Evolutionary conservation across 2,329 filamentous ascomycete genomes (phyloP), one percentile per base, ranked within the genome.

Genomic region (Massarina eburnea): DNA sequence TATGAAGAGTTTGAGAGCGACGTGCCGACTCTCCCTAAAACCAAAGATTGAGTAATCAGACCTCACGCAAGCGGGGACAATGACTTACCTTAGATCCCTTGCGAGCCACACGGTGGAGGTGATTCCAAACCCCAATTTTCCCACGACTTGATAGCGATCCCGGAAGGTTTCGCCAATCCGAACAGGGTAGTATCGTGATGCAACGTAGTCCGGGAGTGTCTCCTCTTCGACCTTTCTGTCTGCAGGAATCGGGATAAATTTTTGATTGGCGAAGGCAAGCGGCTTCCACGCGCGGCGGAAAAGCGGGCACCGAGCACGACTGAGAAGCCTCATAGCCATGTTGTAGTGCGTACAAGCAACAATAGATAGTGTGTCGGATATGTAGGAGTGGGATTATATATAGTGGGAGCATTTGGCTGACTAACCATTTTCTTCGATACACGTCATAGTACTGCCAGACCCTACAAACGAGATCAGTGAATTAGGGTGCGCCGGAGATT

Each of bases 101-200:
- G 36, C 46, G 3, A 52, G 49, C 49, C 49, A 54, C 14, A 48
- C 49, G n/a, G 51, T 54, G 5, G 51, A 51, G 19, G 21, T 39
- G 12, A 27, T 27, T 30, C 49, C 51, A 32, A 45, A 54, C 12
- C 48, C 44, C 10, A 51, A 32, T 32, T 55, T 49, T 12, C 27
- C 35, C 27, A 51, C 21, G 35, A 54, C 37, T 24, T 46, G 40
- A 27, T 52, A 52, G 24, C 40, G 29, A 8, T 43, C 15, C 18
- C 34, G 34, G 34, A 36, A 36, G 4, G 18, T 36, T 36, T 36
- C 17, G 18, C 34, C 34, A 36, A 36, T 36, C 34, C 17, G 34
- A 14, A 36, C 34, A 36, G 34, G 34, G 20, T 50, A 47, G 40
- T 46, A 49, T 42, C 33, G 34, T 8, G 33, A 36, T 12, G 37